Percentiles rank a stretch among this genome's conserved stretches.
These are phyloP conservation scores for Phytopythium ostracodes DNA, from an alignment of 352 stramenopile genomes.

Conservation along the genomic window DNA sequence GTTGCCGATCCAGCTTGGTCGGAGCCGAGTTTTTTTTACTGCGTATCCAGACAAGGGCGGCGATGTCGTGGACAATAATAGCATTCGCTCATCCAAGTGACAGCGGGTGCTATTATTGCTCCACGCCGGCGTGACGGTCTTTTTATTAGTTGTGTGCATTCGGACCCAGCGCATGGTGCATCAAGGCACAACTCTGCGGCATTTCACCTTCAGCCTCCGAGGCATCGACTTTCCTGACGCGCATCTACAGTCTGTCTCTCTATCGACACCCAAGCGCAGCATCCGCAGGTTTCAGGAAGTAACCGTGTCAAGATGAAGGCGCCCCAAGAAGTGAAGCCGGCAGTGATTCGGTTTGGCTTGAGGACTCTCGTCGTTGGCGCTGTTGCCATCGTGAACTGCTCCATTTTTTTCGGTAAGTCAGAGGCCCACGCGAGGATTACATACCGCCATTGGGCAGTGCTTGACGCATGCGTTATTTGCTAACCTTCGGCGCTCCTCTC, in stretches of 20 bases:
- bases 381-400: not conserved
- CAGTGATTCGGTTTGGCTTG: not conserved
- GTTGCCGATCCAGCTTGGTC: too few relatives aligned
- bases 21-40: not conserved
- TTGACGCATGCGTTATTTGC: too few relatives aligned
- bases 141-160: not conserved
- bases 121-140: not conserved
- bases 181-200: not conserved
- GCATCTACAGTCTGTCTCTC: not conserved
- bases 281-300: too few relatives aligned
- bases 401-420: not conserved
- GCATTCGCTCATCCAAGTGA: too few relatives aligned
- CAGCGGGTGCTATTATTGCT: not conserved
- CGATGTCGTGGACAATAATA: not conserved
- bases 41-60: not conserved
- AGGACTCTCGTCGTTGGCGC: not conserved
- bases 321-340: not conserved
- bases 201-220: not conserved
- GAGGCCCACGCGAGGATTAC: too few relatives aligned
- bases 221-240: not conserved
- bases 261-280: not conserved
- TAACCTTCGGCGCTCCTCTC: not conserved
- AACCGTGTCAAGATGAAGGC: not conserved
- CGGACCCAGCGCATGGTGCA: not conserved
- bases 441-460: too few relatives aligned